Evolutionary conservation across 331 rosid species (phyloP).

Genomic region (Malus hybrid): DNA sequence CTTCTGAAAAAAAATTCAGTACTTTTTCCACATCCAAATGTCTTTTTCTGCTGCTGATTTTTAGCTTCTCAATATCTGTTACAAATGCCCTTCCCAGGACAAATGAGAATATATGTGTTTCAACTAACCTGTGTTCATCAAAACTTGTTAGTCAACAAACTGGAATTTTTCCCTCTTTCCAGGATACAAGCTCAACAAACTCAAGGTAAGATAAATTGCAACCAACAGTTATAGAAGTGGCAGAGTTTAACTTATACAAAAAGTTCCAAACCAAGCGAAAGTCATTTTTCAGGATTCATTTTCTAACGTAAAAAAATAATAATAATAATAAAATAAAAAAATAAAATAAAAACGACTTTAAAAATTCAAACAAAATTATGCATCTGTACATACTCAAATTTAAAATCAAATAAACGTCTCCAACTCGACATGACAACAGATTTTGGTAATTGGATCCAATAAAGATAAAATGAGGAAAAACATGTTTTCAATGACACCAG

Average conservation of each 20-base stretch:
- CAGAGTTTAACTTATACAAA: neutral
- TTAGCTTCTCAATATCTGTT: slow-evolving; percentile 88
- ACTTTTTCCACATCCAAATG: slow-evolving; percentile 70
- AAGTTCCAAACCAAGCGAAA: neutral
- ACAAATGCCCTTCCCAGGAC: slow-evolving; percentile 99
- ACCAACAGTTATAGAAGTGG: neutral
- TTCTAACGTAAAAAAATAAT: neutral
- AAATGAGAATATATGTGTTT: slow-evolving; percentile 96
- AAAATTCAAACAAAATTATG: neutral
- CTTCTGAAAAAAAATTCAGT: slow-evolving; percentile 66
- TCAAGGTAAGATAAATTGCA: too few species aligned
- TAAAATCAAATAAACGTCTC: neutral
- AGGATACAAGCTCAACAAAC: too few species aligned
- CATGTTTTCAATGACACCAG: neutral
- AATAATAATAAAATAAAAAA: too few species aligned
- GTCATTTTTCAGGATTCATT: neutral
- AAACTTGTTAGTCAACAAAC: slow-evolving; percentile 22
- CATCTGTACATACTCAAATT: neutral
- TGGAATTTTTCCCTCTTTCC: neutral
- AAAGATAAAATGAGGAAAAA: neutral
- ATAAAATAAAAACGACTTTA: neutral
- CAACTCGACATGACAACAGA: neutral
- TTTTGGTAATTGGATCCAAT: neutral
- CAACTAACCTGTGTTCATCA: slow-evolving; percentile 78
- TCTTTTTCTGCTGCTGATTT: slow-evolving; percentile 78